Evolutionary conservation across 2,329 filamentous ascomycete species (phyloP).

Genomic region (Penicillium crustosum): DNA sequence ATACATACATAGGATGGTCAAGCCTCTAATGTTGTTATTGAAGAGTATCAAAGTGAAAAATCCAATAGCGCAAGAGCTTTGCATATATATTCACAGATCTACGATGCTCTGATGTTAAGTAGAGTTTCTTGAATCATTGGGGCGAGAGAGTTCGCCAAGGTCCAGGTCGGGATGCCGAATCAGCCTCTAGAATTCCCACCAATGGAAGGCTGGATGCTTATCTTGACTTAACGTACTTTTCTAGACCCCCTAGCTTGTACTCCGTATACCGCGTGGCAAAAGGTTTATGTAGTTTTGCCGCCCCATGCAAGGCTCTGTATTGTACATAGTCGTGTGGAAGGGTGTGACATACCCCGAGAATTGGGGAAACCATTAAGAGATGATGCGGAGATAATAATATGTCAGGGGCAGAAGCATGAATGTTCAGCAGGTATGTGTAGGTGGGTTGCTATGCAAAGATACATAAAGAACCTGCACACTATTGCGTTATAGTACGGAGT

Average conservation of each 20-base stretch:
- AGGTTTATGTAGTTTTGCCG: background rate
- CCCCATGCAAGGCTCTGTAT: conserved; percentile 13
- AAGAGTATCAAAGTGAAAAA: background rate
- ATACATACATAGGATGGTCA: background rate
- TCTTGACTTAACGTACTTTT: conserved; percentile 19
- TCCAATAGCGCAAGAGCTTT: background rate
- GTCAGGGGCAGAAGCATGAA: background rate
- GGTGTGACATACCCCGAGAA: background rate
- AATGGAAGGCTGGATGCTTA: conserved; percentile 28
- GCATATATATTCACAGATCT: background rate
- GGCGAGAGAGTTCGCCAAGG: conserved; percentile 7
- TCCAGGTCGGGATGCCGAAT: conserved; percentile 25
- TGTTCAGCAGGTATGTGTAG: background rate
- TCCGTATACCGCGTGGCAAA: conserved; percentile 13
- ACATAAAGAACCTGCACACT: background rate
- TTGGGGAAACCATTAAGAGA: background rate
- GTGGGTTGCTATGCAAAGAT: background rate
- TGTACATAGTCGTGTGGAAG: conserved; percentile 6
- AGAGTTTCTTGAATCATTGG: background rate
- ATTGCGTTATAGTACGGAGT: background rate
- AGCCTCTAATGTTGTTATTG: background rate
- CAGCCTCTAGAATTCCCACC: conserved; percentile 14
- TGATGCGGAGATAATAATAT: conserved; percentile 1
- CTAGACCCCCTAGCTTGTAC: background rate
- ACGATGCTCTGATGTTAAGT: background rate